These are phyloP conservation scores for Blastocystis sp. DNA, from an alignment of 352 stramenopile genomes.

Conservation along the genomic window DNA sequence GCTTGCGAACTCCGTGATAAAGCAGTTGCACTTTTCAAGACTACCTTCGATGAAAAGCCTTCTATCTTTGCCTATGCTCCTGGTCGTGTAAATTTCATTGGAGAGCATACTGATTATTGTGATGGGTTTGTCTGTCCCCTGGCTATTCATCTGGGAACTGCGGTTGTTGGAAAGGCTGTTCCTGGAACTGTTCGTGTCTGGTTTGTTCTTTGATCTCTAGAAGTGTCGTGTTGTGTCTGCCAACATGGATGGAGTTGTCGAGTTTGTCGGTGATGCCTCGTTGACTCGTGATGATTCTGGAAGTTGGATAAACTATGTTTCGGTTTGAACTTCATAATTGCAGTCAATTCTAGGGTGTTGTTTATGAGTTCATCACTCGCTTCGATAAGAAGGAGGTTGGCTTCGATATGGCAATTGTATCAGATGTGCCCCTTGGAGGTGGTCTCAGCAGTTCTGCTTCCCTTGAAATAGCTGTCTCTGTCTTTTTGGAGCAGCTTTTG, in stretches of 20 bases:
- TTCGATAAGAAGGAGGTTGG: slow-evolving; percentile 68
- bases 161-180: slow-evolving; percentile 71
- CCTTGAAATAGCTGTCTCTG: slow-evolving; percentile 81
- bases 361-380: slow-evolving; percentile 65
- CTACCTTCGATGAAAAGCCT: slow-evolving; percentile 5
- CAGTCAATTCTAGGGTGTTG: slow-evolving; percentile 48
- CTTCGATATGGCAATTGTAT: slow-evolving; percentile 77
- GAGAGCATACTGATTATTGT: slow-evolving; percentile 90
- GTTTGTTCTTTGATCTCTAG: slow-evolving; percentile 67
- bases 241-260: not conserved
- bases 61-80: slow-evolving; percentile 70
- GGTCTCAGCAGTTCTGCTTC: slow-evolving; percentile 83
- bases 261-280: slow-evolving; percentile 24
- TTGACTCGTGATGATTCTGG: not conserved
- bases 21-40: slow-evolving; percentile 7
- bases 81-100: slow-evolving; percentile 88
- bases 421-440: slow-evolving; percentile 81
- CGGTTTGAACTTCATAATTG: not conserved
- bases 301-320: slow-evolving; percentile 33
- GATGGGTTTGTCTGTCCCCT: slow-evolving; percentile 88
- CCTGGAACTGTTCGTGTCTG: slow-evolving; percentile 62
- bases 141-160: slow-evolving; percentile 79
- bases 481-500: slow-evolving; percentile 81
- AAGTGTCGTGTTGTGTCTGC: slow-evolving; percentile 11
- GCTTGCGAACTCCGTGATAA: slow-evolving; percentile 22